Evolutionary conservation across 2,329 filamentous ascomycete species (phyloP).

Genomic region (Thielaviopsis euricoi): DNA sequence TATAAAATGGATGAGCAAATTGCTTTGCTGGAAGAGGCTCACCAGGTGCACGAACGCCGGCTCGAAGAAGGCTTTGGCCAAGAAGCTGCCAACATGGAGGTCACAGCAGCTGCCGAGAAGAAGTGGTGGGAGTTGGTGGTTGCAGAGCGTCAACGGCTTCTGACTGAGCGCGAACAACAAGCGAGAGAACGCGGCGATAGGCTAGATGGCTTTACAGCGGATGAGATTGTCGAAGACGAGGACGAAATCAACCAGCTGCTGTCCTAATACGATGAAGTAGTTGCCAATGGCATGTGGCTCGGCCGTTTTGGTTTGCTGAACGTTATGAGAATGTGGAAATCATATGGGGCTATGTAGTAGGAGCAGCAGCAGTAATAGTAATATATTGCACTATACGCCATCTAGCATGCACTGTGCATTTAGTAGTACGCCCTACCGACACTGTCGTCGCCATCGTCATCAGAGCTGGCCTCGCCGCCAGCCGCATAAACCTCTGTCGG

Average conservation of each 20-base stretch:
- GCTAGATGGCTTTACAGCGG: conserved; percentile 9
- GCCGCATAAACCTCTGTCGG: conserved; percentile 22
- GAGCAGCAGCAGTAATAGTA: neutral
- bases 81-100: conserved; percentile 12
- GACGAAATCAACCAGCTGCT: conserved; percentile 3
- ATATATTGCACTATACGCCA: neutral
- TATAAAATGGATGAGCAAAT: conserved; percentile 17
- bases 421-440: conserved; percentile 13
- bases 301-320: neutral
- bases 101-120: conserved; percentile 5
- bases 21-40: conserved; percentile 13
- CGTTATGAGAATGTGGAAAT: neutral
- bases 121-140: conserved; percentile 5
- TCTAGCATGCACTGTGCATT: neutral
- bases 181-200: conserved; percentile 3
- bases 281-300: neutral
- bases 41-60: neutral
- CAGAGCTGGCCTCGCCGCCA: conserved; percentile 26
- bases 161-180: neutral
- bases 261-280: neutral
- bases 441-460: conserved; percentile 20
- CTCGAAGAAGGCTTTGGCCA: conserved; percentile 2
- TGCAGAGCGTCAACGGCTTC: conserved; percentile 1
- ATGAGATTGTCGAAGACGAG: conserved; percentile 1
- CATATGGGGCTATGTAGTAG: neutral